Percentiles rank a stretch among this genome's conserved stretches.
Evolutionary conservation across 768 basidiomycete genomes (phyloP).

Genomic region (Lactarius hatsudake): DNA sequence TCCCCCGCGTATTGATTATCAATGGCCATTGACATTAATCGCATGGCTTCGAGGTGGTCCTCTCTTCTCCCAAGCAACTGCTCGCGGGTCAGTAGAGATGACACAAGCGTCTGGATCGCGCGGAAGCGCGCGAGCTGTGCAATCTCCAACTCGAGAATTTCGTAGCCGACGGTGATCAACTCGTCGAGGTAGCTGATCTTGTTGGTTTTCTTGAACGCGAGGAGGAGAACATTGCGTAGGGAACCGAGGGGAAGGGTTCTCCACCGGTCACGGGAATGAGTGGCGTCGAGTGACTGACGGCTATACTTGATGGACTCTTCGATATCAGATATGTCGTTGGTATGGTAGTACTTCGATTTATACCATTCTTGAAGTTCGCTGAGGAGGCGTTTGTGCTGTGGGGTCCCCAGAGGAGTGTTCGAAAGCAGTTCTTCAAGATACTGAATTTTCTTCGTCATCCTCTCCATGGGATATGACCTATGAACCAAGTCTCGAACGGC

Average conservation of each 20-base stretch:
- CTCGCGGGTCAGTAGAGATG: neutral
- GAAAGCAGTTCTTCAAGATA: neutral
- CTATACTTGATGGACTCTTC: neutral
- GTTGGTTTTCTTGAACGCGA: neutral
- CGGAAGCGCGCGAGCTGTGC: fast-evolving
- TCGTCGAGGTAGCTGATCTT: neutral
- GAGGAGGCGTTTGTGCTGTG: neutral
- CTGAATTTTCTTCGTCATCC: neutral
- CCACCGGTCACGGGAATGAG: neutral
- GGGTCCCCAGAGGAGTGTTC: neutral
- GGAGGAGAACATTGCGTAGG: neutral
- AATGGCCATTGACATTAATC: neutral
- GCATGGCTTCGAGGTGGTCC: neutral
- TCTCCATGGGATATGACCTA: no score
- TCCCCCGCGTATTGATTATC: neutral
- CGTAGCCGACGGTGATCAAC: neutral
- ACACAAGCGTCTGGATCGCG: neutral
- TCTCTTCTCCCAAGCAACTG: neutral
- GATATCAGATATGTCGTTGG: neutral
- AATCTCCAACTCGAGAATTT: neutral
- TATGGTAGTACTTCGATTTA: neutral
- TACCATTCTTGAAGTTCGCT: neutral
- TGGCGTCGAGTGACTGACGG: neutral
- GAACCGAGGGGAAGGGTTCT: no score
- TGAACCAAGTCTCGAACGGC: neutral